Conservation (phyloP, 1,284 basidiomycete species). For the Naganishia liquefaciens region DNA sequence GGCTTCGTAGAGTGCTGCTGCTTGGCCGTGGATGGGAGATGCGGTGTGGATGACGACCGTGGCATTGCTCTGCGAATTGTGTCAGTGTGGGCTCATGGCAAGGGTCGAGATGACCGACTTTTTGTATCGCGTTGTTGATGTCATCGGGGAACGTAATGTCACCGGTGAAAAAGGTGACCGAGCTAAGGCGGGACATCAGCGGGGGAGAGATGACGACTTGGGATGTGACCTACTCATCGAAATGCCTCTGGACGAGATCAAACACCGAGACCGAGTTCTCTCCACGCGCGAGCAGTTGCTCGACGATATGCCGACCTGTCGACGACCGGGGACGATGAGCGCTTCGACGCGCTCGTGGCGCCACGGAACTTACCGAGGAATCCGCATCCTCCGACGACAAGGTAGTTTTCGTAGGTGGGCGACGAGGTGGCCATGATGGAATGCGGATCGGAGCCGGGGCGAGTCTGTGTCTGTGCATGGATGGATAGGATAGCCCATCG, state of each 20-base stretch:
- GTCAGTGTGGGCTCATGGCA: neutral
- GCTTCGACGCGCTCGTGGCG: neutral
- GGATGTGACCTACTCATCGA: constrained; percentile 56
- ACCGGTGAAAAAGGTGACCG: constrained; percentile 80
- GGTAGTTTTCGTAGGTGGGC: constrained; percentile 47
- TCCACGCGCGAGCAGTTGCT: constrained; percentile 72
- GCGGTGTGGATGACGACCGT: constrained; percentile 95
- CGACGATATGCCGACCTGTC: constrained; percentile 74
- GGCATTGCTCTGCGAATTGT: constrained; percentile 65
- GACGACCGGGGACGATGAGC: neutral
- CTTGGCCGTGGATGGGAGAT: constrained; percentile 75
- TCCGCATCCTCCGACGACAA: constrained; percentile 88
- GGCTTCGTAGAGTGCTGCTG: constrained; percentile 77
- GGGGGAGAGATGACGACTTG: neutral
- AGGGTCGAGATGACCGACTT: constrained; percentile 58
- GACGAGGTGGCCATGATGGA: constrained; percentile 29
- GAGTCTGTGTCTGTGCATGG: neutral
- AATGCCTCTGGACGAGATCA: constrained; percentile 84
- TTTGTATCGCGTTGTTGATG: constrained; percentile 69
- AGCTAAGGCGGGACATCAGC: constrained; percentile 48
- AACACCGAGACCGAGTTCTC: constrained; percentile 76
- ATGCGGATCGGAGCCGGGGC: neutral
- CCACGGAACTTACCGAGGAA: constrained; percentile 64
- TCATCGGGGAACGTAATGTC: constrained; percentile 78
- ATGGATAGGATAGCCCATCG: too few relatives aligned